Evolutionary conservation across 2,329 filamentous ascomycete genomes (phyloP), one percentile per base, ranked within the genome.

Genomic region (Pestalotiopsis sp.): DNA sequence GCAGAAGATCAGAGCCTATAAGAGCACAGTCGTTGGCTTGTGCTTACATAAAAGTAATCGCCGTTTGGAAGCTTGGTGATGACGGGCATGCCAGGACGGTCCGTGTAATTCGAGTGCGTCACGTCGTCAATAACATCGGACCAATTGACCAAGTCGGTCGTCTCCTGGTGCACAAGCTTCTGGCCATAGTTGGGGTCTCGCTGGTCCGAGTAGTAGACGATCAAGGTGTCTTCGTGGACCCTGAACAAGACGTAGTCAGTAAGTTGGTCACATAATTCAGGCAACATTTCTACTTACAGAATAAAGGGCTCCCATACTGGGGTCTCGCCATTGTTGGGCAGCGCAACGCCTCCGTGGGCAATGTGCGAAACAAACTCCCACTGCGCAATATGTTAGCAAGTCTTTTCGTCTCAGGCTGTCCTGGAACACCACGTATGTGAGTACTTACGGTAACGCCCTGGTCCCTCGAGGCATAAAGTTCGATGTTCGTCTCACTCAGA

Each of bases 141-240:
- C 91, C 91, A 93, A 17, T 77, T 86, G 68, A 82, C 78, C 23
- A 92, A 82, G 74, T 93, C 88, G 1, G 79, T 82, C 2, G 87
- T 85, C 17, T 83, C 82, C 77, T 92, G 90, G 77, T 93, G 90
- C 2, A 88, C 84, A 52, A 93, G 83, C 75, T 92, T 92, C 78
- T 93, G 91, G 20, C 91, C 91, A 74, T 93, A 83, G 1, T 81
- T 81, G 71, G 89, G 84, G 70, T 90, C 90, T 45, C 91, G 86
- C 76, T 93, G 91, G 77, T 93, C 91, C 1, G 90, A 90, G 81
- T 93, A 93, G 82, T 92, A 93, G 73, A 86, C 82, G 45, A 93
- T 85, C 20, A 93, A 80, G 65, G 87, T 82, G 66, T 87, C 83
- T 68, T 91, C 80, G 76, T 90, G 85, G 59, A 85, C 81, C 76